phyloP scores from a whole-genome alignment of 345 rosid species.

The Hibiscus syriacus region DNA sequence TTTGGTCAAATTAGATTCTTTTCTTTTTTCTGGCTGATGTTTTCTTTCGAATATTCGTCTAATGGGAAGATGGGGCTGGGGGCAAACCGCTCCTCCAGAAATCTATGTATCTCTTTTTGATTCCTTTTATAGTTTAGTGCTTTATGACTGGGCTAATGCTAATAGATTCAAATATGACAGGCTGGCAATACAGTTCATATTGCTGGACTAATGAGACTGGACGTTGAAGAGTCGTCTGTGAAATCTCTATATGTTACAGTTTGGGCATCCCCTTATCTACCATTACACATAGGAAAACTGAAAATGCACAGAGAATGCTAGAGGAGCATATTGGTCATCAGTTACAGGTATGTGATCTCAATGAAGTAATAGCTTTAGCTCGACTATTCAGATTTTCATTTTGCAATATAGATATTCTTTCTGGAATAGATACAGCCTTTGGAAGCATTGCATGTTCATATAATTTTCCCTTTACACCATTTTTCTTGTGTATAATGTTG shows the following conservation, averaged over 20 bases:
- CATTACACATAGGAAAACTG: conserved; percentile 91
- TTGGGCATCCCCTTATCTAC: conserved; percentile 87
- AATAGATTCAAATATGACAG: conserved; percentile 35
- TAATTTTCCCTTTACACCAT: background rate
- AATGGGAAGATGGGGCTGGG: background rate
- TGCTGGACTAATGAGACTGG: conserved; percentile 89
- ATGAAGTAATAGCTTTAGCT: background rate
- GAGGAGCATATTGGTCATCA: conserved; percentile 77
- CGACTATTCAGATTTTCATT: too few species aligned
- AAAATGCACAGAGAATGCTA: conserved; percentile 47
- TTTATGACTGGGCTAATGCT: conserved; percentile 9
- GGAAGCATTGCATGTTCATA: background rate
- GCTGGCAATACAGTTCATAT: conserved; percentile 69
- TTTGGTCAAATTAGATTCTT: background rate
- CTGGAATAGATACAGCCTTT: background rate
- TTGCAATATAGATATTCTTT: background rate
- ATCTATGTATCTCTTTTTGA: background rate
- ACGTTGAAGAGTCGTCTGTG: conserved; percentile 56
- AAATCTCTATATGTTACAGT: conserved; percentile 80
- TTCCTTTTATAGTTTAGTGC: background rate
- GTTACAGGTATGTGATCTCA: conserved; percentile 50
- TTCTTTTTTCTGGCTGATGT: background rate
- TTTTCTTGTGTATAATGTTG: background rate
- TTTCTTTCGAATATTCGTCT: background rate
- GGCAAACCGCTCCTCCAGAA: background rate